A percentile compares a stretch with the other conserved stretches of the same genome.
Conservation (phyloP, 2,329 filamentous ascomycete genomes). For the Ophiostoma ulmi region DNA sequence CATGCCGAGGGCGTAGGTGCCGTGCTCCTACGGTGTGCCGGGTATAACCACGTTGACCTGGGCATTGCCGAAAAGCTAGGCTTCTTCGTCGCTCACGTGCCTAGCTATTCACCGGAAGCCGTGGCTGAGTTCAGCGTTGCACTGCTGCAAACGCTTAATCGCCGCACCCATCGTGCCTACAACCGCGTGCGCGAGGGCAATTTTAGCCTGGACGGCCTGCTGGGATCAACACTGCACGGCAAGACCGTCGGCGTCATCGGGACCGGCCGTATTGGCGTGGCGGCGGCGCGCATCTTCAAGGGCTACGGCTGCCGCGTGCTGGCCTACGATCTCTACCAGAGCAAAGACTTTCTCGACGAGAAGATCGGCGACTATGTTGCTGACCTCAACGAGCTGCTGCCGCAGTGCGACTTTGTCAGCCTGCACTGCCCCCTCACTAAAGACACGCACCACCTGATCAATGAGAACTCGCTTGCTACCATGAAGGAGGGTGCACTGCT, state of each 20-base stretch:
- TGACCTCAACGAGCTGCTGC: constrained; percentile 51
- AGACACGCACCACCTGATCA: constrained; percentile 56
- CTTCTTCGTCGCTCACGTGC: constrained; percentile 61
- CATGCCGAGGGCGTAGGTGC: constrained; percentile 48
- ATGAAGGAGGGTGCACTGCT: constrained; percentile 59
- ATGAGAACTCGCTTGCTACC: constrained; percentile 45
- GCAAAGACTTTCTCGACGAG: constrained; percentile 41
- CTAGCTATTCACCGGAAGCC: constrained; percentile 63
- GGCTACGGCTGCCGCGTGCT: constrained; percentile 61
- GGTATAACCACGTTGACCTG: constrained; percentile 64
- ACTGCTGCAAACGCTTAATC: constrained; percentile 61
- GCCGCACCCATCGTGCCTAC: constrained; percentile 62
- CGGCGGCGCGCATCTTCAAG: constrained; percentile 55
- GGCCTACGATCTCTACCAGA: constrained; percentile 55
- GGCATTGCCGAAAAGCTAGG: constrained; percentile 48
- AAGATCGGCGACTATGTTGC: constrained; percentile 48
- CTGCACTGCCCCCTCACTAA: constrained; percentile 62
- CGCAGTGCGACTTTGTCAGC: constrained; percentile 55
- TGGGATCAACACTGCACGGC: constrained; percentile 56
- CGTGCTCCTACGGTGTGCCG: constrained; percentile 61
- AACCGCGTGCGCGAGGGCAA: constrained; percentile 65
- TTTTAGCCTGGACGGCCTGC: constrained; percentile 60
- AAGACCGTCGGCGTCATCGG: constrained; percentile 64
- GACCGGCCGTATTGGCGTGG: constrained; percentile 60
- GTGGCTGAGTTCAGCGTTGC: constrained; percentile 67